These are phyloP conservation scores for Clarireedia sp. DNA, from an alignment of 2,329 filamentous ascomycete genomes.

Conservation along the genomic window DNA sequence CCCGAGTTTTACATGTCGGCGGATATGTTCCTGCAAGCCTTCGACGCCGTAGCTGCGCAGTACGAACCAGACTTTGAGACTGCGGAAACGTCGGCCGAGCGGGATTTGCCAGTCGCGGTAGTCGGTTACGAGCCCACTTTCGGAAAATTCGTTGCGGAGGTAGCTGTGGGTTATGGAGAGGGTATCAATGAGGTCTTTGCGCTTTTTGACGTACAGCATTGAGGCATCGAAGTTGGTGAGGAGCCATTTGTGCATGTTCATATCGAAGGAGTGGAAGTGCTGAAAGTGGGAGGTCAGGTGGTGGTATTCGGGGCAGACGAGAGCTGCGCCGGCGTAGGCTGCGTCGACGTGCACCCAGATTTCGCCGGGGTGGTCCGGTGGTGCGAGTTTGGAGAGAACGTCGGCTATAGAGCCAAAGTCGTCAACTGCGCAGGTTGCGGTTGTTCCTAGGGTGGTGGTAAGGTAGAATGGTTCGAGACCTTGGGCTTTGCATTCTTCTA, in stretches of 20 bases:
- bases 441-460: conserved; percentile 77
- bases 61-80: conserved; percentile 93
- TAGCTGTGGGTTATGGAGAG: conserved; percentile 75
- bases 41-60: conserved; percentile 71
- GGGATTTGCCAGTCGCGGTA: conserved; percentile 98
- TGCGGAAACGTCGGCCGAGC: conserved; percentile 78
- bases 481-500: conserved; percentile 57
- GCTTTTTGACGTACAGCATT: conserved; percentile 69
- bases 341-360: conserved; percentile 94
- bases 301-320: conserved; percentile 75
- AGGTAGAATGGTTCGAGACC: conserved; percentile 81
- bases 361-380: conserved; percentile 36
- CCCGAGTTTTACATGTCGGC: conserved; percentile 60
- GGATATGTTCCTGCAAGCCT: conserved; percentile 67
- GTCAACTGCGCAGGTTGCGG: conserved; percentile 81
- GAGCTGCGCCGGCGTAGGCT: conserved; percentile 80
- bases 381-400: conserved; percentile 31
- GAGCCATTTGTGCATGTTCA: conserved; percentile 98
- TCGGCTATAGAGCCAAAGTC: conserved; percentile 47
- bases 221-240: conserved; percentile 87
- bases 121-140: conserved; percentile 79
- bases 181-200: conserved; percentile 69
- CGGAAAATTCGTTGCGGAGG: conserved; percentile 72
- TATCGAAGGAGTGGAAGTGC: conserved; percentile 78
- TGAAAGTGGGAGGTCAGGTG: conserved; percentile 54